phyloP scores from a whole-genome alignment of 257 asterid species.

The Nemophila menziesii region DNA sequence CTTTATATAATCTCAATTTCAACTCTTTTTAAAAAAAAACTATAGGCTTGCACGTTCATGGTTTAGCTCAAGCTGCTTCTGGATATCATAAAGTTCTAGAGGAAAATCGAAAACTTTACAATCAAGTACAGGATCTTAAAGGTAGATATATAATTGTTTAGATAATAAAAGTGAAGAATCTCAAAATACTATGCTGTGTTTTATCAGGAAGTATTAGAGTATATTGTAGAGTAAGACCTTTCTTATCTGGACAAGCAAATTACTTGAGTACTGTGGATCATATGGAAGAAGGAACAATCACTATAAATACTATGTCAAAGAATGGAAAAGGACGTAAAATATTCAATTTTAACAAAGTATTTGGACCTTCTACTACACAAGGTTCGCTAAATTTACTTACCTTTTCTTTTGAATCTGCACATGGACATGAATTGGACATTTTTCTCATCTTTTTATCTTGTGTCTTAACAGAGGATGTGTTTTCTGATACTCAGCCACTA shows the following conservation, averaged over 20 bases:
- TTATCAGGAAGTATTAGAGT: conserved; percentile 87
- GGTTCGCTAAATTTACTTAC: conserved; percentile 26
- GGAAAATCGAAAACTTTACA: conserved; percentile 91
- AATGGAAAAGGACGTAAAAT: conserved; percentile 64
- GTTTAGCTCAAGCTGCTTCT: conserved; percentile 94
- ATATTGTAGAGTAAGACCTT: conserved; percentile 93
- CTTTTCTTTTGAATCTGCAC: background rate
- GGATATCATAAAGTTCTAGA: conserved; percentile 91
- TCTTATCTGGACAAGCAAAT: conserved; percentile 49
- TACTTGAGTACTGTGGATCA: conserved; percentile 55
- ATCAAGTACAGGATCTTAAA: conserved; percentile 97
- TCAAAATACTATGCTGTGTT: conserved; percentile 3
- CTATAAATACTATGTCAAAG: conserved; percentile 47
- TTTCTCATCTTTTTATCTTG: conserved; percentile 14
- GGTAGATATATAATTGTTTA: conserved; percentile 28
- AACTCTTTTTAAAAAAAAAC: conserved; percentile 10
- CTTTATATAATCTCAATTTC: background rate
- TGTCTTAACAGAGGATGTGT: conserved; percentile 63
- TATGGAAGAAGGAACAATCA: conserved; percentile 77
- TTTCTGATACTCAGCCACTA: conserved; percentile 74
- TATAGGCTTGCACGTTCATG: conserved; percentile 64
- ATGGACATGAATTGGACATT: too few relatives aligned
- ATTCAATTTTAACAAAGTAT: conserved; percentile 84
- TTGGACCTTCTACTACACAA: conserved; percentile 83
- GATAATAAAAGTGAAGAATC: conserved; percentile 7